phyloP scores from a whole-genome alignment of 805 yeast genomes.

The Schwanniomyces vanrijiae region DNA sequence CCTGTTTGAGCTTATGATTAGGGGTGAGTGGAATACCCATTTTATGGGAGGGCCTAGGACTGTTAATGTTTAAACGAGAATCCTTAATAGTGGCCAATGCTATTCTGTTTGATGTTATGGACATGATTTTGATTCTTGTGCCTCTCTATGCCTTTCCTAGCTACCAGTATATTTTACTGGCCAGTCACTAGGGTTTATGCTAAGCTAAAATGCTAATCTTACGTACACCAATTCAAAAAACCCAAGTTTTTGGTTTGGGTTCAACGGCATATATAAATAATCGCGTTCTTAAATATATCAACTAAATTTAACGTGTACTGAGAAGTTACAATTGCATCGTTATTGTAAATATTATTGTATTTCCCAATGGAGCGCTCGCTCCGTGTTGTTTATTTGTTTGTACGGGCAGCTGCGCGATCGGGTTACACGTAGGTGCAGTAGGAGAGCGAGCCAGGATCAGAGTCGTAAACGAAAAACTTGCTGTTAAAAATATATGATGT shows the following conservation, averaged over 20 bases:
- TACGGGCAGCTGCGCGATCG: neutral
- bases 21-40: slow-evolving; percentile 6
- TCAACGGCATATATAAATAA: slow-evolving; percentile 1
- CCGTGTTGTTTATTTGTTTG: slow-evolving; percentile 7
- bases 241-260: neutral
- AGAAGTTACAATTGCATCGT: neutral
- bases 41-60: slow-evolving; percentile 9
- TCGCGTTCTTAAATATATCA: neutral
- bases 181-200: neutral
- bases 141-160: neutral
- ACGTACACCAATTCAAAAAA: neutral
- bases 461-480: neutral
- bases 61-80: slow-evolving; percentile 24
- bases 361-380: slow-evolving; percentile 3
- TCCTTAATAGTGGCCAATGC: slow-evolving; percentile 40
- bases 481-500: neutral
- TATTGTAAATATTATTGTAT: slow-evolving; percentile 8
- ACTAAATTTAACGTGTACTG: slow-evolving; percentile 3
- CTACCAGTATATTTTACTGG: neutral
- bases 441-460: neutral
- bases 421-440: neutral
- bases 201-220: neutral
- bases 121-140: neutral
- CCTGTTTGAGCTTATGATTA: neutral
- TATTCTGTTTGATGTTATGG: slow-evolving; percentile 22